Evolutionary conservation across 257 asterid species (phyloP).

Genomic region (Datura wrightii): DNA sequence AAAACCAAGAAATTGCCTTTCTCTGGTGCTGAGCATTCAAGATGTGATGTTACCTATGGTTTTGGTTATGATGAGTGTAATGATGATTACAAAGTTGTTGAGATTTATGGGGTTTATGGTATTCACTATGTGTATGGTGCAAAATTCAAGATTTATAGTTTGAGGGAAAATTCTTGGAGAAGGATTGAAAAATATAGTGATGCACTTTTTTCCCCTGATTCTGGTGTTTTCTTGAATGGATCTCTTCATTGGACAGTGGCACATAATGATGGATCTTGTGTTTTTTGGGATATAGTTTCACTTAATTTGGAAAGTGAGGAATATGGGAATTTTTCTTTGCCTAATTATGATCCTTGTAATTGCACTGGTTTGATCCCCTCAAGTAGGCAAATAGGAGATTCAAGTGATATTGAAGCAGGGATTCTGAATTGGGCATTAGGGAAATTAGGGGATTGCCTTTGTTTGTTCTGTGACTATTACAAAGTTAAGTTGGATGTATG

Average conservation of each 20-base stretch:
- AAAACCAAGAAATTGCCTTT: conserved; percentile 42
- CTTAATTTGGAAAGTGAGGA: neutral
- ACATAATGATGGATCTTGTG: neutral
- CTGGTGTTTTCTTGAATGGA: conserved; percentile 40
- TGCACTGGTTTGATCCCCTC: conserved; percentile 34
- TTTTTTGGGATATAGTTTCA: conserved; percentile 36
- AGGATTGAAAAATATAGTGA: conserved; percentile 42
- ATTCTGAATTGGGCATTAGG: conserved; percentile 34
- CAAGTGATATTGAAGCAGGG: conserved; percentile 45
- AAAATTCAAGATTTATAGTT: conserved; percentile 46
- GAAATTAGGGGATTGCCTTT: conserved; percentile 46
- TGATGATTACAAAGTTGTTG: conserved; percentile 62
- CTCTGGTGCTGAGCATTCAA: conserved; percentile 14
- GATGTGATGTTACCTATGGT: conserved; percentile 44
- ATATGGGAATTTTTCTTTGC: conserved; percentile 32
- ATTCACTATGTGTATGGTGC: conserved; percentile 33
- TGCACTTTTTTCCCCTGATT: neutral
- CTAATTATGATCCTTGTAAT: conserved; percentile 50
- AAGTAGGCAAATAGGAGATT: conserved; percentile 29
- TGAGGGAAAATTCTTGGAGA: conserved; percentile 56
- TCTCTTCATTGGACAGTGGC: conserved; percentile 50
- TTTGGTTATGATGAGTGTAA: conserved; percentile 49
- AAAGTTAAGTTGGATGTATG: conserved; percentile 43
- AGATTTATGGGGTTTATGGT: conserved; percentile 39
- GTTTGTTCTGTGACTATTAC: conserved; percentile 39